These are phyloP conservation scores for Entomortierella lignicola DNA, from an alignment of 192 early-diverging fungal species.

Conservation along the genomic window DNA sequence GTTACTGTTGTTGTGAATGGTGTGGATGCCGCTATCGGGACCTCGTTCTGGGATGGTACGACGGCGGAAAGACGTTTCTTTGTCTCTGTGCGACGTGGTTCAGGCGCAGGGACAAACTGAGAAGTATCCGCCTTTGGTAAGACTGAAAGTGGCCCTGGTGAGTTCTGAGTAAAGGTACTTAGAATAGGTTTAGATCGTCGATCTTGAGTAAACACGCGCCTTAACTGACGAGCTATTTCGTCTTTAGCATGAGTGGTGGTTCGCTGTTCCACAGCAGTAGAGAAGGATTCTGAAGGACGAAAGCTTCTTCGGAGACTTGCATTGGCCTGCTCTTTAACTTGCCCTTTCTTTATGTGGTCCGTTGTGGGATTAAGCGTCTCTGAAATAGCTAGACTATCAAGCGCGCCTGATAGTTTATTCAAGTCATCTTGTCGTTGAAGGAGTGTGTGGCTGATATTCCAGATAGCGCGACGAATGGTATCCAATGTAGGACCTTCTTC, in stretches of 20 bases:
- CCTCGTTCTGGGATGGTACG: slow-evolving; percentile 7
- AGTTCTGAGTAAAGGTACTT: not conserved
- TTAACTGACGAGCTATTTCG: slow-evolving; percentile 21
- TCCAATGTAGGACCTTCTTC: slow-evolving; percentile 51
- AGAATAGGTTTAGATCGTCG: slow-evolving; percentile 10
- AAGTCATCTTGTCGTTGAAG: slow-evolving; percentile 59
- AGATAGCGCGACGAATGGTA: slow-evolving; percentile 59
- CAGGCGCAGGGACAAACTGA: slow-evolving; percentile 30
- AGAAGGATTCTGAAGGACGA: not conserved
- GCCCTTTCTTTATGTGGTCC: not conserved
- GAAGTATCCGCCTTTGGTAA: slow-evolving; percentile 14
- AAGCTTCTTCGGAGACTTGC: slow-evolving; percentile 1
- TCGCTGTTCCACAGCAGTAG: not conserved
- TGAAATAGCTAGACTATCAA: slow-evolving; percentile 28
- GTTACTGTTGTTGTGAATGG: not conserved
- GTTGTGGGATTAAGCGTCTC: not conserved
- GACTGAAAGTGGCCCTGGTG: slow-evolving; percentile 7
- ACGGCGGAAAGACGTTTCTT: slow-evolving; percentile 34
- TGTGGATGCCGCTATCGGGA: not conserved
- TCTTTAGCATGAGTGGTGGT: slow-evolving; percentile 10
- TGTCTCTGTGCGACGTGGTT: slow-evolving; percentile 38
- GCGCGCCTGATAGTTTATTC: slow-evolving; percentile 44
- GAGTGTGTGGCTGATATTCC: slow-evolving; percentile 53
- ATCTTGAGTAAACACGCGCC: slow-evolving; percentile 20
- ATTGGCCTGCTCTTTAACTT: not conserved